These are phyloP conservation scores for Volvariella volvacea DNA, from an alignment of 1,284 basidiomycete species.

Conservation along the genomic window DNA sequence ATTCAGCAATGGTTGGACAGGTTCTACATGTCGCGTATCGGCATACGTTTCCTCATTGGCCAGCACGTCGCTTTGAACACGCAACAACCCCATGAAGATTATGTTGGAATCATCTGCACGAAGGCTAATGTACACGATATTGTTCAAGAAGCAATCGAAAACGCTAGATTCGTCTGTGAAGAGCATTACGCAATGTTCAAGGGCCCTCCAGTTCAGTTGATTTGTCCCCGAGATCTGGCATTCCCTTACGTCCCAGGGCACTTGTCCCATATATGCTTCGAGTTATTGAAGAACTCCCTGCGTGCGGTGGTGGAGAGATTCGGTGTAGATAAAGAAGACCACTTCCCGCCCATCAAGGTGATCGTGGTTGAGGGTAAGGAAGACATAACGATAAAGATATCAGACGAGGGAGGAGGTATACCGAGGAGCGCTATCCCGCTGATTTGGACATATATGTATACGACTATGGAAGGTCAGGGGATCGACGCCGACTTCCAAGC, in stretches of 20 bases:
- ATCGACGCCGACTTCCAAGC: constrained; percentile 86
- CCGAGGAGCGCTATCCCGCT: constrained; percentile 88
- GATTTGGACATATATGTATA: constrained; percentile 99
- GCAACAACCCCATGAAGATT: constrained; percentile 74
- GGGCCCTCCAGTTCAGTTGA: constrained; percentile 93
- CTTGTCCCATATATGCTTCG: constrained; percentile 93
- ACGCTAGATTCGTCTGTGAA: constrained; percentile 96
- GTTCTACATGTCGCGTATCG: constrained; percentile 97
- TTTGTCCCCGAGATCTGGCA: constrained; percentile 82
- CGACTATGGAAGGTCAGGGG: constrained; percentile 89
- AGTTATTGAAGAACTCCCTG: constrained; percentile 97
- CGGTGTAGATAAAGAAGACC: constrained; percentile 76
- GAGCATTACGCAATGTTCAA: constrained; percentile 93
- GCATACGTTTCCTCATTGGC: constrained; percentile 92
- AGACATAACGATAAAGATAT: constrained; percentile 98
- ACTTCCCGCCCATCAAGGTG: constrained; percentile 93
- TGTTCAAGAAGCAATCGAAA: constrained; percentile 98
- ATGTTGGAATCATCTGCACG: constrained; percentile 98
- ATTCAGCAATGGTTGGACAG: constrained; percentile 96
- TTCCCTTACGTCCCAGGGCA: constrained; percentile 98
- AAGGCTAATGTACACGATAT: constrained; percentile 93
- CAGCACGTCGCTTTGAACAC: constrained; percentile 93
- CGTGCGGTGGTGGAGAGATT: constrained; percentile 94
- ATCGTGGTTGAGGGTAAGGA: constrained; percentile 92
- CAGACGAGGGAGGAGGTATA: constrained; percentile 90